Evolutionary conservation across 1,139 yeast species (phyloP).

Genomic region (Yamadazyma buinensis): DNA sequence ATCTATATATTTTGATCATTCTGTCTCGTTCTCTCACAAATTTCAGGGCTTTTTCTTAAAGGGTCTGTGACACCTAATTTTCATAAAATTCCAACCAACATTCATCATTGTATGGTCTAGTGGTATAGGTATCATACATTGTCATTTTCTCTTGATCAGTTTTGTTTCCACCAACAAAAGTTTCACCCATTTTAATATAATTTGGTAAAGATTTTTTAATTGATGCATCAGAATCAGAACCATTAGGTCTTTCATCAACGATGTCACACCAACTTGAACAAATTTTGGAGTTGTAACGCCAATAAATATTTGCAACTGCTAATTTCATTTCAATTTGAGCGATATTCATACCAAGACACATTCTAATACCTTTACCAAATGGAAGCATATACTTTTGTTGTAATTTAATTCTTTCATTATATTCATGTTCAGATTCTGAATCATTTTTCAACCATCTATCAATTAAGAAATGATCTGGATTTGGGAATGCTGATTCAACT

Average conservation of each 20-base stretch:
- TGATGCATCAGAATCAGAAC: neutral
- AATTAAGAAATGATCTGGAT: constrained; percentile 52
- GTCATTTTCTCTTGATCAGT: constrained; percentile 47
- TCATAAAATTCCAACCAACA: constrained; percentile 47
- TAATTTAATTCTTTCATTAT: constrained; percentile 29
- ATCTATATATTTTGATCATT: too few species aligned
- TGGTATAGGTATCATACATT: constrained; percentile 52
- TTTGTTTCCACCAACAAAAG: constrained; percentile 14
- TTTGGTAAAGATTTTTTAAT: constrained; percentile 8
- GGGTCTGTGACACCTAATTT: too few species aligned
- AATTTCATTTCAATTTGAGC: constrained; percentile 67
- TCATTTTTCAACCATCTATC: constrained; percentile 54
- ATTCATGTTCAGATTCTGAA: constrained; percentile 31
- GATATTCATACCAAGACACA: constrained; percentile 71
- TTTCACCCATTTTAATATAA: constrained; percentile 25
- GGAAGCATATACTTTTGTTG: constrained; percentile 61
- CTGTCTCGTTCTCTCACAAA: too few species aligned
- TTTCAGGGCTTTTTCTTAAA: too few species aligned
- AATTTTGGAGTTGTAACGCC: constrained; percentile 37
- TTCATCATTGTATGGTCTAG: constrained; percentile 47
- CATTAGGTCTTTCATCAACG: constrained; percentile 12
- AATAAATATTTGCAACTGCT: constrained; percentile 50
- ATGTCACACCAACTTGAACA: constrained; percentile 44
- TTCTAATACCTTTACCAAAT: constrained; percentile 71
- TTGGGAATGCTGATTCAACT: constrained; percentile 43